Evolutionary conservation across 495 filamentous ascomycete genomes (phyloP).

Genomic region (Penicillium malachiteum): DNA sequence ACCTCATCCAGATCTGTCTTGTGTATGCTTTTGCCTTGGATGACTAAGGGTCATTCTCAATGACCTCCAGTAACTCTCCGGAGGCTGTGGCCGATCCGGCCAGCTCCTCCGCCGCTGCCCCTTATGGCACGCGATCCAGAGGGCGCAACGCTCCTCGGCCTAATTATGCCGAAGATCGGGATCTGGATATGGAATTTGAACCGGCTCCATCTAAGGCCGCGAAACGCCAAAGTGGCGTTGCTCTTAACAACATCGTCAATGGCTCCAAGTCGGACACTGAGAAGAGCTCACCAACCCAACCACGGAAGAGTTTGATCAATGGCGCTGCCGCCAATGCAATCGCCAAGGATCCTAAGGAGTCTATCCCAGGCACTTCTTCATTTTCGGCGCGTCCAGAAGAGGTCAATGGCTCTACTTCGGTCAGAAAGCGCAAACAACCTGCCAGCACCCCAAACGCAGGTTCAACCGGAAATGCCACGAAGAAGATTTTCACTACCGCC

Average conservation of each 20-base stretch:
- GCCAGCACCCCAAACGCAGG: conserved; percentile 45
- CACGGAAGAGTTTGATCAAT: conserved; percentile 45
- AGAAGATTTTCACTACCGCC: conserved; percentile 47
- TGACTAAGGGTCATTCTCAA: conserved; percentile 45
- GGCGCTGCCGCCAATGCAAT: conserved; percentile 30
- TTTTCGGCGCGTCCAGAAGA: conserved; percentile 55
- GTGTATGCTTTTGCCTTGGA: conserved; percentile 26
- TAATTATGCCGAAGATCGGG: conserved; percentile 97
- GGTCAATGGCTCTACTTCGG: conserved; percentile 36
- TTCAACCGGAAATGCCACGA: conserved; percentile 34
- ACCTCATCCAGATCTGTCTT: neutral
- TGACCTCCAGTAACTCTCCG: conserved; percentile 52
- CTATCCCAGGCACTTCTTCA: conserved; percentile 63
- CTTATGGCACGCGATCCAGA: conserved; percentile 94
- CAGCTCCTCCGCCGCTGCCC: conserved; percentile 54
- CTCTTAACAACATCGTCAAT: conserved; percentile 28
- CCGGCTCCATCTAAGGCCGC: conserved; percentile 47
- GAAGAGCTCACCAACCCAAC: conserved; percentile 38
- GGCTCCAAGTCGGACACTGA: conserved; percentile 41
- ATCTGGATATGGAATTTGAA: conserved; percentile 81
- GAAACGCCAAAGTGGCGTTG: conserved; percentile 39
- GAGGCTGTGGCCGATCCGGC: conserved; percentile 43
- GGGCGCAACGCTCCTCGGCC: conserved; percentile 81
- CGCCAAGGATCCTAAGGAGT: conserved; percentile 41
- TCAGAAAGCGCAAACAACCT: conserved; percentile 82